Conservation (phyloP, 2,329 filamentous ascomycete genomes). For the Pseudogymnoascus sp. region DNA sequence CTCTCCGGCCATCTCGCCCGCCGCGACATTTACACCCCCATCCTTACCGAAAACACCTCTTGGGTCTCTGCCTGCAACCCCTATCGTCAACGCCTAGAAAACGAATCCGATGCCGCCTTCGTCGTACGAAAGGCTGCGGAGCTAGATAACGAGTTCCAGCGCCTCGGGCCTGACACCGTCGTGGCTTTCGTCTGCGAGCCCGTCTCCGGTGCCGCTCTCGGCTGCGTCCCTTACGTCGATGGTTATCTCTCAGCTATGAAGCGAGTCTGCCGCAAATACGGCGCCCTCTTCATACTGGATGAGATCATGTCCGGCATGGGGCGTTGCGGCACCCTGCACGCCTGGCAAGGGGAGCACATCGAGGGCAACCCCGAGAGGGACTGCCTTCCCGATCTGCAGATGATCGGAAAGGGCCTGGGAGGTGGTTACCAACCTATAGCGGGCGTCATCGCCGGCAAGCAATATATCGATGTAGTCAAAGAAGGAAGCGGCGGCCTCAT, state of each 20-base stretch:
- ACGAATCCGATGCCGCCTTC: constrained; percentile 47
- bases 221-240: constrained; percentile 56
- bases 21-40: constrained; percentile 48
- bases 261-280: constrained; percentile 61
- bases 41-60: constrained; percentile 47
- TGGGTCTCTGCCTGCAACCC: constrained; percentile 56
- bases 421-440: constrained; percentile 57
- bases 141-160: constrained; percentile 53
- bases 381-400: constrained; percentile 53
- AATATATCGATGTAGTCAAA: constrained; percentile 38
- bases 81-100: constrained; percentile 47
- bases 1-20: constrained; percentile 54
- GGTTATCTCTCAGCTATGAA: constrained; percentile 66
- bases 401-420: constrained; percentile 58
- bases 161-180: constrained; percentile 54
- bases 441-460: constrained; percentile 46
- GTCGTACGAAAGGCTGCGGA: constrained; percentile 52
- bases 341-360: constrained; percentile 45
- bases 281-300: constrained; percentile 68
- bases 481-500: constrained; percentile 21
- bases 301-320: constrained; percentile 60
- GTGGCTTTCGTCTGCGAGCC: constrained; percentile 61
- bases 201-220: constrained; percentile 61
- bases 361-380: not conserved
- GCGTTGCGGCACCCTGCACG: constrained; percentile 45